Conservation (phyloP, 768 basidiomycete genomes). For the Agrocybe praecox region DNA sequence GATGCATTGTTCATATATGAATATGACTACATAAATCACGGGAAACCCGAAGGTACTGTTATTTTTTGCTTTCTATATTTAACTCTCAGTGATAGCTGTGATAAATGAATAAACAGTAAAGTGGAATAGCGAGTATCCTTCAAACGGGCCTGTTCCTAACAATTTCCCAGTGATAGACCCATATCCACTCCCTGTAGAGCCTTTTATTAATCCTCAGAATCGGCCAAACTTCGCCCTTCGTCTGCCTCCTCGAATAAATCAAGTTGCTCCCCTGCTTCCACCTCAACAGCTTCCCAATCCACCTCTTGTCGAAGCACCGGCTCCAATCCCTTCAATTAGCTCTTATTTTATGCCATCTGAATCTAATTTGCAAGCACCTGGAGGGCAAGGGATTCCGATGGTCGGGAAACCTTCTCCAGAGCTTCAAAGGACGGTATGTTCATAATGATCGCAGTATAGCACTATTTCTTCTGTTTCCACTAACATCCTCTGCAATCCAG, state of each 20-base stretch:
- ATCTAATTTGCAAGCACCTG: too few relatives aligned
- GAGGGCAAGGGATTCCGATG: too few relatives aligned
- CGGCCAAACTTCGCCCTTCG: not conserved
- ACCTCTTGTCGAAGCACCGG: too few relatives aligned
- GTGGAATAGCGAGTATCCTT: not conserved
- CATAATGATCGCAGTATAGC: too few relatives aligned
- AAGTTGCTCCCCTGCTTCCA: not conserved
- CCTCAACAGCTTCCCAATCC: not conserved
- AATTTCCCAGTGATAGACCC: slow-evolving; percentile 9
- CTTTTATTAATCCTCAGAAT: not conserved
- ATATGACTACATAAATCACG: slow-evolving; percentile 24
- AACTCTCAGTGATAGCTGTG: not conserved
- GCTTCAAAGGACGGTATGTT: too few relatives aligned
- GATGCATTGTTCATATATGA: slow-evolving; percentile 31
- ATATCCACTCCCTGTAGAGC: slow-evolving; percentile 7
- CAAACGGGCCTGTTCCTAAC: not conserved
- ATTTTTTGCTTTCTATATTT: not conserved
- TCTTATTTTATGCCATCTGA: too few relatives aligned
- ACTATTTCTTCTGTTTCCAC: too few relatives aligned
- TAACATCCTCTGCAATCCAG: too few relatives aligned
- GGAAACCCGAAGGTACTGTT: slow-evolving; percentile 23
- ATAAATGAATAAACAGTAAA: not conserved
- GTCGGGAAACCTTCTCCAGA: too few relatives aligned
- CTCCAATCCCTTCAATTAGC: too few relatives aligned
- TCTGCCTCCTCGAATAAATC: not conserved